Evolutionary conservation across 2,329 filamentous ascomycete genomes (phyloP).

Genomic region (Sarocladium oryzae): DNA sequence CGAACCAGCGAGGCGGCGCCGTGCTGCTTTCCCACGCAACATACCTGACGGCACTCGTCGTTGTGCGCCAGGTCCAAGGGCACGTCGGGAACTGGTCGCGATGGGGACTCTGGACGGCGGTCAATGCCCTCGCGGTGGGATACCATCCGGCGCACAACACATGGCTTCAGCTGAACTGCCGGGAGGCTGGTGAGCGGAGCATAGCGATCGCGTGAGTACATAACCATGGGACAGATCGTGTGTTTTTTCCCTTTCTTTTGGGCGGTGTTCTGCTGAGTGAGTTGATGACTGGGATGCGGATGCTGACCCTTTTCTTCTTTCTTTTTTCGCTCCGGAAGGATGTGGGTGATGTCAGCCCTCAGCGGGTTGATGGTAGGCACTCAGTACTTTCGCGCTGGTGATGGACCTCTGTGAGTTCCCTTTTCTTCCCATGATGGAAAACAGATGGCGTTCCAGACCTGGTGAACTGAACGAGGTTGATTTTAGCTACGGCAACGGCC

Average conservation of each 20-base stretch:
- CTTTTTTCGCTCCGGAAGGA: no score
- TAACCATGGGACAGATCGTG: background rate
- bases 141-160: conserved; percentile 48
- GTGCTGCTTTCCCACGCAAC: conserved; percentile 38
- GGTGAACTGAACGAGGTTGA: no score
- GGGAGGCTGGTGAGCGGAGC: conserved; percentile 37
- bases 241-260: no score
- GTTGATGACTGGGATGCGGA: background rate
- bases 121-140: conserved; percentile 44
- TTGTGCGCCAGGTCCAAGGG: conserved; percentile 33
- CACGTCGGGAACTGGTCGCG: conserved; percentile 40
- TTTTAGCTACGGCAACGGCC: conserved; percentile 37
- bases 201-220: conserved; percentile 40
- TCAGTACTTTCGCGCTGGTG: conserved; percentile 38
- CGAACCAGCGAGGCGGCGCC: conserved; percentile 33
- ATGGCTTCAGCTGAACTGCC: conserved; percentile 47
- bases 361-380: conserved; percentile 43
- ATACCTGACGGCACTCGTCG: conserved; percentile 38
- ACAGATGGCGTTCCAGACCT: no score
- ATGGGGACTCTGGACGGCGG: conserved; percentile 44
- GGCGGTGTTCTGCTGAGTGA: no score
- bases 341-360: conserved; percentile 46
- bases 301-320: no score
- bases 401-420: conserved; percentile 35
- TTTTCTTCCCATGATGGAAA: no score